These are phyloP conservation scores for Pseudonectria foliicola DNA, from an alignment of 2,329 filamentous ascomycete species.

Conservation along the genomic window DNA sequence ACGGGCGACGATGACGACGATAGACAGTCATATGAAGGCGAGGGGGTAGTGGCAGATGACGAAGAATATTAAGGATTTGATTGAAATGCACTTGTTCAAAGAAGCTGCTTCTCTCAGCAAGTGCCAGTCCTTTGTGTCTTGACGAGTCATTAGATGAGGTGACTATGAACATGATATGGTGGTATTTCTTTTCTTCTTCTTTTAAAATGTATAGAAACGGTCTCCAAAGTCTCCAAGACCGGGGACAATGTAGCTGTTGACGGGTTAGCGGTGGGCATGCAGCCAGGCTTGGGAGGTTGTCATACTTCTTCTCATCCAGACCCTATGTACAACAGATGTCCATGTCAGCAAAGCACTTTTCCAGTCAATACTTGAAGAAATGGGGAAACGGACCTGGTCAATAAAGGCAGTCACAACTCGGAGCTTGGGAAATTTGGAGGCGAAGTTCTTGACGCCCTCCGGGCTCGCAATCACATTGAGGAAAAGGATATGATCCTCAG, in stretches of 20 bases:
- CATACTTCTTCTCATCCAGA: constrained; percentile 94
- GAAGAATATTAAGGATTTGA: constrained; percentile 44
- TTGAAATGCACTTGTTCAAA: constrained; percentile 14
- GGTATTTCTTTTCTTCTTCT: background rate
- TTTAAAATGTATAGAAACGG: constrained; percentile 83
- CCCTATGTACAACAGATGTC: constrained; percentile 46
- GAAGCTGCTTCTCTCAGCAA: constrained; percentile 12
- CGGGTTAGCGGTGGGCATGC: constrained; percentile 28
- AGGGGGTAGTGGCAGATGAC: constrained; percentile 46
- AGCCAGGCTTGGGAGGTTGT: constrained; percentile 3
- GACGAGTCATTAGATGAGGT: background rate
- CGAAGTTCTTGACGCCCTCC: constrained; percentile 83
- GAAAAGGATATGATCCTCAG: constrained; percentile 92
- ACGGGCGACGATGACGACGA: constrained; percentile 41
- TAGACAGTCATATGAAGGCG: constrained; percentile 44
- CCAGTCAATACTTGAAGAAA: too few species aligned
- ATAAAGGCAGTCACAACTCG: constrained; percentile 94
- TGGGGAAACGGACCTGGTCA: constrained; percentile 53
- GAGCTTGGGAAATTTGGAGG: constrained; percentile 79
- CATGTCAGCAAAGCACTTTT: too few species aligned
- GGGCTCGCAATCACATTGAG: constrained; percentile 97
- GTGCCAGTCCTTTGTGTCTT: constrained; percentile 5
- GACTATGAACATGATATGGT: constrained; percentile 1
- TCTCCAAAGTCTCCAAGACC: constrained; percentile 94
- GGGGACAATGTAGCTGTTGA: constrained; percentile 80